These are phyloP conservation scores for Blastocystis sp. DNA, from an alignment of 352 stramenopile species.

Conservation along the genomic window DNA sequence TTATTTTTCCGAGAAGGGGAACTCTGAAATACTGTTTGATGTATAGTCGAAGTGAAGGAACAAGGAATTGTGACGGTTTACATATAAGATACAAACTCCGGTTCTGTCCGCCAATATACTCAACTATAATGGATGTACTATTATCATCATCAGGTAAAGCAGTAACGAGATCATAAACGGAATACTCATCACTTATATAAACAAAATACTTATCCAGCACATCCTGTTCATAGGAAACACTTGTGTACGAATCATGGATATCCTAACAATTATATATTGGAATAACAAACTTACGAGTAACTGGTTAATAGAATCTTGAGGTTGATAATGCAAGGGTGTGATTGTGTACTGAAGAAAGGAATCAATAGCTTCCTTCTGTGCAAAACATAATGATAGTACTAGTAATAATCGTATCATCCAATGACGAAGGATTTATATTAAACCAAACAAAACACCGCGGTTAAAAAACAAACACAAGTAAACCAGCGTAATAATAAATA, in stretches of 20 bases:
- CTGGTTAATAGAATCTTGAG: not conserved
- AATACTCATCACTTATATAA: not conserved
- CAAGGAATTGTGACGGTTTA: not conserved
- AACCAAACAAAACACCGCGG: not conserved
- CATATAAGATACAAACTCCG: not conserved
- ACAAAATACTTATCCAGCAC: not conserved
- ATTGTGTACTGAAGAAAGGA: not conserved
- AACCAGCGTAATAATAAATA: not conserved
- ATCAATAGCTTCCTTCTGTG: not conserved
- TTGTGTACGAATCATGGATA: not conserved
- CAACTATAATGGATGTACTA: not conserved
- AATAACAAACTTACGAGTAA: slow-evolving; percentile 18
- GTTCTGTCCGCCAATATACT: slow-evolving; percentile 22
- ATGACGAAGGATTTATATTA: not conserved
- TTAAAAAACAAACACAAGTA: not conserved
- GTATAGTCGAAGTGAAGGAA: not conserved
- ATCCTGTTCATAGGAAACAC: not conserved
- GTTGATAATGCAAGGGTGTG: not conserved
- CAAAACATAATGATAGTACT: not conserved
- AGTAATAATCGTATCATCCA: not conserved
- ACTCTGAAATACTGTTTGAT: slow-evolving; percentile 6
- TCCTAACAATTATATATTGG: too few relatives aligned
- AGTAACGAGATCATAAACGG: not conserved
- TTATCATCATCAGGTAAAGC: not conserved
- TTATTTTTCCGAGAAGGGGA: not conserved